phyloP scores from a whole-genome alignment of 805 yeast genomes.

The Candida hispaniensis region DNA sequence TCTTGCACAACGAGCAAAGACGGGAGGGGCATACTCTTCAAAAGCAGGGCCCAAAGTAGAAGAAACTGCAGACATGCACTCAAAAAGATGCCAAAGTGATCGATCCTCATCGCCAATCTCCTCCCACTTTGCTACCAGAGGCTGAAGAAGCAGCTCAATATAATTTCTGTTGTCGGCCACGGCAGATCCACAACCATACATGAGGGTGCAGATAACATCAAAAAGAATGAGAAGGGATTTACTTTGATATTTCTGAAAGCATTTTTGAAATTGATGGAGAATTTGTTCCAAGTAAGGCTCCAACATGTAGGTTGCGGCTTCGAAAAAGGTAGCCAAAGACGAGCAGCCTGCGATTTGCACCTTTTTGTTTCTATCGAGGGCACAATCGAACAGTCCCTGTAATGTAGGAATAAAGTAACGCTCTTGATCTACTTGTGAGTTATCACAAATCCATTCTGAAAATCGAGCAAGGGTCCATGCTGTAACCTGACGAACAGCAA shows the following conservation, averaged over 20 bases:
- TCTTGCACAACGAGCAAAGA: constrained; percentile 64
- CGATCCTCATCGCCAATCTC: constrained; percentile 61
- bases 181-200: constrained; percentile 58
- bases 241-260: constrained; percentile 70
- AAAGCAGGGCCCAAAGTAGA: constrained; percentile 75
- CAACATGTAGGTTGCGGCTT: constrained; percentile 58
- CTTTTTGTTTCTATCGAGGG: constrained; percentile 72
- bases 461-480: constrained; percentile 94
- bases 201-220: constrained; percentile 84
- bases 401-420: constrained; percentile 66
- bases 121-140: constrained; percentile 75
- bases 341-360: constrained; percentile 95
- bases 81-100: constrained; percentile 84
- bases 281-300: constrained; percentile 55
- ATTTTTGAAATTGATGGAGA: constrained; percentile 56
- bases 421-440: constrained; percentile 22
- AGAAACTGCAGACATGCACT: constrained; percentile 86
- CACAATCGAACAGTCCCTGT: constrained; percentile 61
- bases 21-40: constrained; percentile 81
- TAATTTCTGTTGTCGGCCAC: constrained; percentile 42
- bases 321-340: constrained; percentile 75
- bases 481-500: constrained; percentile 82
- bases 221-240: constrained; percentile 72
- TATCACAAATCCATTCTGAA: constrained; percentile 61
- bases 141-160: constrained; percentile 60